Evolutionary conservation across 306 rosid genomes (phyloP), one percentile per base, ranked within the genome.

Genomic region (Vicia faba): DNA sequence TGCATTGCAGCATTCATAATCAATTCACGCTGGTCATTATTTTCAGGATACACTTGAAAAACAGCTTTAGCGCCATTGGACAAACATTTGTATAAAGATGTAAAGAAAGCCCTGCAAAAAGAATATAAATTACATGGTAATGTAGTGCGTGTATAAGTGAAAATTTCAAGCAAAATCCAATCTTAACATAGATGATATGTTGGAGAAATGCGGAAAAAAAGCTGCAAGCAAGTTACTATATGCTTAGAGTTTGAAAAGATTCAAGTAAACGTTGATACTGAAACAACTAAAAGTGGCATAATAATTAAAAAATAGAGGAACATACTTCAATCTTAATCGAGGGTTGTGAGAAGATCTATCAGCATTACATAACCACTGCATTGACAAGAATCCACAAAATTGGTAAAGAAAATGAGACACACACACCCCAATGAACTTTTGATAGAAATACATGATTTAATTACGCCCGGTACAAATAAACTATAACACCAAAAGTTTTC

Each of bases 291-390:
- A 35, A 31, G 50, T 15, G 45, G 58, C 19, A 25, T 56, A 35
- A 48, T 19, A 70, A n/a, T n/a, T n/a, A n/a, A n/a, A n/a, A n/a
- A 62, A 63, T 15, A 53, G 18, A 46, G 11, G 57, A 61, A 67
- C 95, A 39, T 93, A 93, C 99, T 93, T 93, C 74, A 90, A 78
- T 86, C 99, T 88, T 69, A 82, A 80, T 5, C 77, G 79, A 3
- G 99, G 99, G 60, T 83, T 82, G 78, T 93, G 99, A 25, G 89
- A 86, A 58, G 97, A 90, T 48, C 83, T 93, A 77, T 93, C 96
- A 79, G 99, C 97, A 76, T 90, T 88, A 88, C 99, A 93, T 78
- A 93, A 43, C 99, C 99, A 93, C 99, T 90, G 97, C 75, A 83
- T 40, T 61, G 61, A 57, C 8, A 57, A 20, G 68, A 71, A 35